These are phyloP conservation scores for Biscogniauxia mediterranea DNA, from an alignment of 2,329 filamentous ascomycete species.

Conservation along the genomic window DNA sequence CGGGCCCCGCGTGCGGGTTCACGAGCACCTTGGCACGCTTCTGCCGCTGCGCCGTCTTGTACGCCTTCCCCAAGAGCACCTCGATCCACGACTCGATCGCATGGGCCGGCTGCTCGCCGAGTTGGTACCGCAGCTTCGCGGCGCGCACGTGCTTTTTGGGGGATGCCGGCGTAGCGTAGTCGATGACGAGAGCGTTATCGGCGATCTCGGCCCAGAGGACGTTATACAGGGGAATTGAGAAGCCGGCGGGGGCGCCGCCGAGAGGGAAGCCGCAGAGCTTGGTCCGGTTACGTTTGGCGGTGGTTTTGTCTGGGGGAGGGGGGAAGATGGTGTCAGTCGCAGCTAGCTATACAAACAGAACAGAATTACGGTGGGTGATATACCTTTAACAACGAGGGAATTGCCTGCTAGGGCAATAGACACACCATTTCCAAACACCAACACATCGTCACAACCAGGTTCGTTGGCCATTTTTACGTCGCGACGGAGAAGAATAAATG, in stretches of 20 bases:
- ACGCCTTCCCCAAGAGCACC: constrained; percentile 66
- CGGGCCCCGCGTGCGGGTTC: constrained; percentile 88
- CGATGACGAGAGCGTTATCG: constrained; percentile 62
- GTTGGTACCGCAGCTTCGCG: constrained; percentile 58
- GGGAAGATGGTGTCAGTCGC: background rate
- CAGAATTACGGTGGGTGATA: background rate
- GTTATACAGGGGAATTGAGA: constrained; percentile 72
- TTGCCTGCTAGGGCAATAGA: background rate
- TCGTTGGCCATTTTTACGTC: background rate
- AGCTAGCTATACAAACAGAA: background rate
- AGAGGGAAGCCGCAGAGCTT: constrained; percentile 28
- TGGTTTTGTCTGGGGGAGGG: constrained; percentile 21
- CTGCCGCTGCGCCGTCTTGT: constrained; percentile 62
- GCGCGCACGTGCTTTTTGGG: constrained; percentile 59
- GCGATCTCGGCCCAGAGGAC: constrained; percentile 75
- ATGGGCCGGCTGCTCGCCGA: constrained; percentile 41
- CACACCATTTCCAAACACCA: background rate
- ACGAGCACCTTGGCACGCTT: constrained; percentile 86
- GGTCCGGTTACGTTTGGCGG: constrained; percentile 21
- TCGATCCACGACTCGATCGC: constrained; percentile 61
- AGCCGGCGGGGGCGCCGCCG: constrained; percentile 16
- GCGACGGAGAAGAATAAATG: background rate
- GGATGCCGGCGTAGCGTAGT: constrained; percentile 62
- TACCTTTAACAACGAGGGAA: background rate
- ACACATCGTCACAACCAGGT: background rate